Evolutionary conservation across 371 early-diverging fungal genomes (phyloP).

Genomic region (Smittium culicis): DNA sequence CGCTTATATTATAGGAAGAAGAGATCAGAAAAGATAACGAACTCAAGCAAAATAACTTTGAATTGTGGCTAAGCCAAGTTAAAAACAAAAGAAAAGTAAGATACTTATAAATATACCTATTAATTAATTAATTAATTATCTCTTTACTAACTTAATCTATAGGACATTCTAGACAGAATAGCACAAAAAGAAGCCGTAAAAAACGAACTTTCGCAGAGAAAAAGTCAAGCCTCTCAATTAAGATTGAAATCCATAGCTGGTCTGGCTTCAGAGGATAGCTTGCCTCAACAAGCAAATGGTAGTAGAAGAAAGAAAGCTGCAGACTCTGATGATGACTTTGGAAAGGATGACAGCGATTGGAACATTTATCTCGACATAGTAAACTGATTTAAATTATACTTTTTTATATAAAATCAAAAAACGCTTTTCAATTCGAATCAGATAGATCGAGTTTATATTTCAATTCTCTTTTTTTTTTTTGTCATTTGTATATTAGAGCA

Average conservation of each 20-base stretch:
- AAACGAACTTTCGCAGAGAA: slow-evolving; percentile 64
- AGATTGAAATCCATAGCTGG: slow-evolving; percentile 75
- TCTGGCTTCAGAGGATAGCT: slow-evolving; percentile 40
- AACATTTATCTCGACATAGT: slow-evolving; percentile 76
- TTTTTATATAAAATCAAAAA: too few relatives aligned
- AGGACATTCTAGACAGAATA: slow-evolving; percentile 45
- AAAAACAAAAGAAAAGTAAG: slow-evolving; percentile 42
- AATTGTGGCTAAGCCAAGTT: slow-evolving; percentile 55
- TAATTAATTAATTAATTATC: background rate
- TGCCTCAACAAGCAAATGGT: slow-evolving; percentile 4
- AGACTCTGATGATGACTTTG: slow-evolving; percentile 72
- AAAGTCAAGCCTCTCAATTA: slow-evolving; percentile 68
- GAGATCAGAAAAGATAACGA: slow-evolving; percentile 53
- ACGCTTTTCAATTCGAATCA: too few relatives aligned
- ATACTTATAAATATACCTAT: slow-evolving; percentile 13
- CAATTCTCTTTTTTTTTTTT: slow-evolving; percentile 4
- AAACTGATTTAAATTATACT: too few relatives aligned
- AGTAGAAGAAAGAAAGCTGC: slow-evolving; percentile 15
- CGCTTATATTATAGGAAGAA: slow-evolving; percentile 43
- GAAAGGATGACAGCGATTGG: slow-evolving; percentile 88
- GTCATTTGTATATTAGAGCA: slow-evolving; percentile 17
- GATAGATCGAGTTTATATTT: too few relatives aligned
- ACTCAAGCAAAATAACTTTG: slow-evolving; percentile 45
- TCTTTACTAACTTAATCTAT: background rate
- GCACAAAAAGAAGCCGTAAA: slow-evolving; percentile 46